These are phyloP conservation scores for Astathelohania contejeani DNA, from an alignment of 371 early-diverging fungal species.

Conservation along the genomic window DNA sequence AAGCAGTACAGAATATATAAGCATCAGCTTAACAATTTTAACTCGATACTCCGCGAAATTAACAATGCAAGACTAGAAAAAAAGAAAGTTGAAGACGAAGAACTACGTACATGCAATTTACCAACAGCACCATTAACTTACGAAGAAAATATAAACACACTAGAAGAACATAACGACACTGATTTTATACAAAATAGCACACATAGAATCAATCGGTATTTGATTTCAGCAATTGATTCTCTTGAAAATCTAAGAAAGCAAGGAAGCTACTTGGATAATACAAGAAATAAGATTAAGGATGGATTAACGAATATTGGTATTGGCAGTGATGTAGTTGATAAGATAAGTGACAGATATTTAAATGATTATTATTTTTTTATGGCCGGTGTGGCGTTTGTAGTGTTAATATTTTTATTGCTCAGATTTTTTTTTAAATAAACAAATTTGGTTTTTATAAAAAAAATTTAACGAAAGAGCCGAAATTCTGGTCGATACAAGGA, in stretches of 20 bases:
- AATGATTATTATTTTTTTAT: conserved; percentile 35
- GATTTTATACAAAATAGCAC: conserved; percentile 17
- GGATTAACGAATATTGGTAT: conserved; percentile 31
- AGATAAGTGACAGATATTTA: conserved; percentile 35
- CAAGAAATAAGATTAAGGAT: conserved; percentile 19
- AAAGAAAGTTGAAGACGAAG: no score
- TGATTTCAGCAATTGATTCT: conserved; percentile 26
- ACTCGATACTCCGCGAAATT: no score
- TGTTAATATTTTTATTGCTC: conserved; percentile 36
- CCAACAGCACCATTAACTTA: no score
- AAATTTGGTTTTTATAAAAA: no score
- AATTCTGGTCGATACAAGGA: no score
- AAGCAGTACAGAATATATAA: no score
- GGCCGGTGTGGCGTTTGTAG: conserved; percentile 21
- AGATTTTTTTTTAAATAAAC: no score
- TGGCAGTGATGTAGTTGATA: conserved; percentile 19
- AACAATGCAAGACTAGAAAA: no score
- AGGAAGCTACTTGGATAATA: conserved; percentile 27
- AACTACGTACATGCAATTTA: no score
- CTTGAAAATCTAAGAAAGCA: conserved; percentile 34
- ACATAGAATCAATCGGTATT: conserved; percentile 24
- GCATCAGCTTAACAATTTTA: no score
- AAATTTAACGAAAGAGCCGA: no score
- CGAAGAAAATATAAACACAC: background rate
- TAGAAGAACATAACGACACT: conserved; percentile 9